Base-by-base conservation (phyloP, 148 eudicot genomes). In the Fagopyrum homotropicum region DNA sequence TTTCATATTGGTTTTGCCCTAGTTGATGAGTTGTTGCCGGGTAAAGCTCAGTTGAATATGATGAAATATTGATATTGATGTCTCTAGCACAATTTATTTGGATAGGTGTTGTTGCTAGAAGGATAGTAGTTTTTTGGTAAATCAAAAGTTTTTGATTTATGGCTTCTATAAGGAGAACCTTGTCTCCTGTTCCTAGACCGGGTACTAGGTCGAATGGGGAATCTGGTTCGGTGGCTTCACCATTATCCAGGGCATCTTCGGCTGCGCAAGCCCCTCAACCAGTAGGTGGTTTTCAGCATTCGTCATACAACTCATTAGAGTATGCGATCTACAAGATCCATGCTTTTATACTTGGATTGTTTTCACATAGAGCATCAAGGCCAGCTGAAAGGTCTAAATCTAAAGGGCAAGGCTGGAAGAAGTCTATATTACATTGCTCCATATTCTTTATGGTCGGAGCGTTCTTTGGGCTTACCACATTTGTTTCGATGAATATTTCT, bases 141-240 rank as follows among this genome's bases (percentile, higher is more conserved):
- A 66, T 40, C 70, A 66, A 12, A 12, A 6, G 15, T 4, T 43
- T 7, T 66, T 40, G 9, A 40, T 66, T 43, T 45, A 92, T 92
- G 97, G 89, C 95, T 78, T 86, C 97, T 19, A 81, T 92, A 77
- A 83, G 95, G 77, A 88, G 95, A 82, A 83, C 91, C 78, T 82
- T 86, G 76, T 90, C 97, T 61, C 97, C 97, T 0, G 88, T 92
- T 72, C 91, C 97, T 76, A 79, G 90, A 22, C 86, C 91, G 0
- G 91, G 89, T 72, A 74, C 78, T 46, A 70, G 79, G 70, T 74
- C 73, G 30, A 84, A 80, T 79, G 95, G 90, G 45, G 95, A 92
- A 77, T 85, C 88, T 15, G 77, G 83, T 82, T 81, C 81, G 7
- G 88, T 86, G 78, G 85, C 91, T 54, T 92, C 97, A 19, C 95